A percentile compares a stretch with the other conserved stretches of the same genome.
Conservation (phyloP, 2,329 filamentous ascomycete species). For the Xylaria arbuscula region DNA sequence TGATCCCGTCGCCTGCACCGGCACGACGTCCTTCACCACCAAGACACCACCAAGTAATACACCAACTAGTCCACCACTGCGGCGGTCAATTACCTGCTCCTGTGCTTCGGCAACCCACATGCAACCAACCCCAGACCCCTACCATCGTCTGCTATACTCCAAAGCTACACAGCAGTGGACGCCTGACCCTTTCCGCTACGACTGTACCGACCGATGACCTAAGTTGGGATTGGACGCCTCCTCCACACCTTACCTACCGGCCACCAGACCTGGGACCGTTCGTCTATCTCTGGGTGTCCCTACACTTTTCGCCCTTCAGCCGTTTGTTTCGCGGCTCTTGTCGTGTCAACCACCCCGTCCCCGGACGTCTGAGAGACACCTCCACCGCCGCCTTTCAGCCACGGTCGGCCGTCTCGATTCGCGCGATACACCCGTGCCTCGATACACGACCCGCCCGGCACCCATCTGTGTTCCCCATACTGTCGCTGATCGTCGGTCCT, state of each 20-base stretch:
- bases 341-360: neutral
- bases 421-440: constrained; percentile 22
- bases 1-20: constrained; percentile 34
- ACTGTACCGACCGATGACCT: constrained; percentile 21
- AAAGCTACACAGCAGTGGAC: neutral
- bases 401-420: constrained; percentile 27
- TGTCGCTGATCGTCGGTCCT: constrained; percentile 27
- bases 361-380: constrained; percentile 18
- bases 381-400: constrained; percentile 13
- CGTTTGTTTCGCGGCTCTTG: neutral
- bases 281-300: neutral
- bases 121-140: constrained; percentile 16
- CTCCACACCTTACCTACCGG: constrained; percentile 13
- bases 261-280: neutral
- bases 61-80: constrained; percentile 6
- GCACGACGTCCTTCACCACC: constrained; percentile 28
- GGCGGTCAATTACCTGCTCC: constrained; percentile 8
- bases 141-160: neutral
- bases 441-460: constrained; percentile 20
- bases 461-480: constrained; percentile 21
- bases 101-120: constrained; percentile 25
- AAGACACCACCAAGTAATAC: constrained; percentile 1
- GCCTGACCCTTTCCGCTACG: constrained; percentile 7
- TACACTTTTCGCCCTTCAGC: neutral
- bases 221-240: constrained; percentile 18